Evolutionary conservation across 202 grass and related monocot species (phyloP).

Genomic region (Elaeis oleifera): DNA sequence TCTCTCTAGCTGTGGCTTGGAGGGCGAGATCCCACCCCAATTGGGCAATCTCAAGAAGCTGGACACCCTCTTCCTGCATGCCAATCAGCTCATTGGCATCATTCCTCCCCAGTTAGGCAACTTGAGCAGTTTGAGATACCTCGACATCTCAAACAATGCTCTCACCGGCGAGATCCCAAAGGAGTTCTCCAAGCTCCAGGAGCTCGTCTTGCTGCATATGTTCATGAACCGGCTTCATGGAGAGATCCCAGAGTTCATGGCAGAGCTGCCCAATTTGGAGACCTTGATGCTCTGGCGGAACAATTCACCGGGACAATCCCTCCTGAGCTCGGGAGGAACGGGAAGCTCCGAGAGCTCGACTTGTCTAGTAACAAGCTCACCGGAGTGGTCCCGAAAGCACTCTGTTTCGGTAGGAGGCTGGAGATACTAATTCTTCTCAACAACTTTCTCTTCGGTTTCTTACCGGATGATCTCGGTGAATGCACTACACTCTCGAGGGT

Average conservation of each 20-base stretch:
- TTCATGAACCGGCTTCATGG: constrained; percentile 86
- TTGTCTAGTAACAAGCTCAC: constrained; percentile 78
- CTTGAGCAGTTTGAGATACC: constrained; percentile 48
- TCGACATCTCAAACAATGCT: constrained; percentile 88
- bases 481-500: constrained; percentile 60
- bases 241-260: constrained; percentile 45
- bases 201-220: constrained; percentile 56
- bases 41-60: constrained; percentile 48
- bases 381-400: constrained; percentile 39
- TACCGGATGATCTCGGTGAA: constrained; percentile 55
- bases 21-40: constrained; percentile 40
- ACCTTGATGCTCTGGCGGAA: constrained; percentile 85
- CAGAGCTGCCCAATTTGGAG: constrained; percentile 35
- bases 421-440: constrained; percentile 84
- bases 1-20: constrained; percentile 66
- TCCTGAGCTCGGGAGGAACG: constrained; percentile 24
- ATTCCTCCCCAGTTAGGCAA: constrained; percentile 53
- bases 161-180: constrained; percentile 58
- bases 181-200: constrained; percentile 33
- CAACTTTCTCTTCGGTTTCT: constrained; percentile 68
- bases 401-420: constrained; percentile 48
- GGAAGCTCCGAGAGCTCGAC: constrained; percentile 62
- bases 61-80: constrained; percentile 78
- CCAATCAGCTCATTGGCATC: constrained; percentile 64
- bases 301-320: constrained; percentile 75